phyloP scores from a whole-genome alignment of 2,329 filamentous ascomycete genomes.

The Tolypocladium cylindrosporum region DNA sequence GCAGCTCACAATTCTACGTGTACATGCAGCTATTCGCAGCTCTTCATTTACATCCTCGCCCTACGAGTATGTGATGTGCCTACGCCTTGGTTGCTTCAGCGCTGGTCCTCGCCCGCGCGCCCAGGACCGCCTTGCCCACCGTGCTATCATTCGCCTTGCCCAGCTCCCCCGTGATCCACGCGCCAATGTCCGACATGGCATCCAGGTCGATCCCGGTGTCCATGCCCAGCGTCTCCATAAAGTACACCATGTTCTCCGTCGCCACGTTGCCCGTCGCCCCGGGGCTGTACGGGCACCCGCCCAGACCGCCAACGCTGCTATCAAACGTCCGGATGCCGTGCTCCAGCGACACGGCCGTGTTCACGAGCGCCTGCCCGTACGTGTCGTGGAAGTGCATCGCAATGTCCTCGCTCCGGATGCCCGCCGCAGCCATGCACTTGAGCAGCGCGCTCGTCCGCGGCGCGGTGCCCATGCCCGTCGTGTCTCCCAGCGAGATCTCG shows the following conservation, averaged over 20 bases:
- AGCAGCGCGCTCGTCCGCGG: slow-evolving; percentile 56
- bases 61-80: no score
- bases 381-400: slow-evolving; percentile 87
- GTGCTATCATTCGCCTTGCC: slow-evolving; percentile 53
- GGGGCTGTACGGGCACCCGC: slow-evolving; percentile 77
- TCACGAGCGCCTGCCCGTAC: slow-evolving; percentile 76
- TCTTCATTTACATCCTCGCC: neutral
- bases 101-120: slow-evolving; percentile 27
- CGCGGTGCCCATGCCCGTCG: slow-evolving; percentile 83
- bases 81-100: neutral
- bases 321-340: slow-evolving; percentile 74
- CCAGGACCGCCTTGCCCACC: slow-evolving; percentile 56
- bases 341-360: slow-evolving; percentile 66
- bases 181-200: slow-evolving; percentile 55
- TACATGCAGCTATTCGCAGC: neutral
- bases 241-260: slow-evolving; percentile 76
- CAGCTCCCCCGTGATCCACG: slow-evolving; percentile 59
- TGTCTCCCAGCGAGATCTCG: slow-evolving; percentile 84
- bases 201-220: slow-evolving; percentile 64
- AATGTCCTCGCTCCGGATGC: slow-evolving; percentile 58
- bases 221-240: slow-evolving; percentile 63
- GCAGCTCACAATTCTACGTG: neutral
- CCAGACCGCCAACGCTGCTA: slow-evolving; percentile 67
- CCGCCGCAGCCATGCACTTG: slow-evolving; percentile 53
- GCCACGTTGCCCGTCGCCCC: slow-evolving; percentile 81